Evolutionary conservation across 371 early-diverging fungal species (phyloP), one percentile per base, ranked within the genome.

Genomic region (Syncephalastrum monosporum): DNA sequence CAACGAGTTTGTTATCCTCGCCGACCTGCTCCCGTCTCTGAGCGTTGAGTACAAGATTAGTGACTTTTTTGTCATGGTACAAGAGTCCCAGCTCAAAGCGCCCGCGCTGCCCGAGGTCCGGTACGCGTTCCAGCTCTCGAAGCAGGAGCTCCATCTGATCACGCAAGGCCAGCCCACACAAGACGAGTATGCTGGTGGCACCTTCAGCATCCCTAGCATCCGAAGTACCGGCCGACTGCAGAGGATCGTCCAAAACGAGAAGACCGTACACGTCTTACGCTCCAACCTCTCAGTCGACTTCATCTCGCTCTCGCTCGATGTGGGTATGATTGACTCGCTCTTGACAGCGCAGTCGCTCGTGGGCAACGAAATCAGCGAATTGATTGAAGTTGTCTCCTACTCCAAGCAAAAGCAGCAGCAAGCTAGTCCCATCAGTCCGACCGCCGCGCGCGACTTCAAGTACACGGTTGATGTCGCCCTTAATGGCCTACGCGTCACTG

Each of bases 321-420:
- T 80, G n/a, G 77, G 83, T 53, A 75, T 91, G 65, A 76, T 91
- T 56, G 91, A 92, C 52, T 87, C 91, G 33, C 66, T 93, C 19
- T 55, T 91, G 15, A 92, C 91, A 0, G 83, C 91, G 3, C 92
- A 92, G 48, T 87, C 89, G 2, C 67, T 91, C 0, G 67, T 93
- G 21, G 89, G 90, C 3, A 84, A 81, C 45, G 94, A 93, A 67
- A 62, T 90, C 44, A 91, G 85, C 56, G 94, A 93, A 46, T 68
- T 90, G 17, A 60, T 90, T 5, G 92, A 92, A 47, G 79, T 90
- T 1, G 51, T 90, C 15, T 58, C 86, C 8, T 91, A 86, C 53
- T 81, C 79, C 3, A 77, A 74, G 23, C 64, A 65, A 49, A 67
- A 65, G 42, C 64, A 15, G 48, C 29, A 42, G 44, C 45, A 55